Conservation (phyloP, 192 early-diverging fungal genomes). For the Coemansia sp. region DNA sequence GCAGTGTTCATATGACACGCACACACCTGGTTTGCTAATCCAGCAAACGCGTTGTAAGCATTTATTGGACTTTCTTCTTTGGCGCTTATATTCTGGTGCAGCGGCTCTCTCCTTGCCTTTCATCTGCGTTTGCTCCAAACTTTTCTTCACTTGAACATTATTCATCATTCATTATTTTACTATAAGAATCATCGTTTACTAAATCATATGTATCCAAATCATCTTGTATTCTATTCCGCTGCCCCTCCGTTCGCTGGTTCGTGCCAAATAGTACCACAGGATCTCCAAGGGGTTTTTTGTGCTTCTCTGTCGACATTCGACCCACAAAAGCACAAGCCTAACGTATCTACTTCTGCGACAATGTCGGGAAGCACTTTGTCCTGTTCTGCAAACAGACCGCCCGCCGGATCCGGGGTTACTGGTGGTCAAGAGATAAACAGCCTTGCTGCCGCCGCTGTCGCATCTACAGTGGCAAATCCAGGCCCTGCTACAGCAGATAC, state of each 20-base stretch:
- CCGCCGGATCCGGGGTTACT: neutral
- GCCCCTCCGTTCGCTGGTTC: constrained; percentile 3
- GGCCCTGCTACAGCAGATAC: neutral
- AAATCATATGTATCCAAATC: constrained; percentile 4
- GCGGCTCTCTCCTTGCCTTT: neutral
- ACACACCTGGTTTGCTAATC: neutral
- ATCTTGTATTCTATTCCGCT: constrained; percentile 1
- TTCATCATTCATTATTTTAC: neutral
- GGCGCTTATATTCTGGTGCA: neutral
- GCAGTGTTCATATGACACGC: neutral
- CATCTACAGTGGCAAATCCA: neutral
- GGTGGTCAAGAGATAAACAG: constrained; percentile 6
- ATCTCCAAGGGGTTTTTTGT: constrained; percentile 1
- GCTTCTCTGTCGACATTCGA: neutral
- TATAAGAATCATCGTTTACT: neutral
- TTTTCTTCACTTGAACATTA: neutral
- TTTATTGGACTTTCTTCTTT: neutral
- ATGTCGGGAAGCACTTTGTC: constrained; percentile 21
- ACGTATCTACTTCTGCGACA: neutral
- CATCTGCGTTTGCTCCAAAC: neutral
- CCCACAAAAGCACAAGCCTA: neutral
- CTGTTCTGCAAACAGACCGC: neutral
- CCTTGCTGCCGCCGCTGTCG: constrained; percentile 7
- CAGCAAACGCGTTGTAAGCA: neutral
- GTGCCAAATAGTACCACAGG: constrained; percentile 3